These are phyloP conservation scores for Eucalyptus globulus DNA, from an alignment of 345 rosid species.

Conservation along the genomic window DNA sequence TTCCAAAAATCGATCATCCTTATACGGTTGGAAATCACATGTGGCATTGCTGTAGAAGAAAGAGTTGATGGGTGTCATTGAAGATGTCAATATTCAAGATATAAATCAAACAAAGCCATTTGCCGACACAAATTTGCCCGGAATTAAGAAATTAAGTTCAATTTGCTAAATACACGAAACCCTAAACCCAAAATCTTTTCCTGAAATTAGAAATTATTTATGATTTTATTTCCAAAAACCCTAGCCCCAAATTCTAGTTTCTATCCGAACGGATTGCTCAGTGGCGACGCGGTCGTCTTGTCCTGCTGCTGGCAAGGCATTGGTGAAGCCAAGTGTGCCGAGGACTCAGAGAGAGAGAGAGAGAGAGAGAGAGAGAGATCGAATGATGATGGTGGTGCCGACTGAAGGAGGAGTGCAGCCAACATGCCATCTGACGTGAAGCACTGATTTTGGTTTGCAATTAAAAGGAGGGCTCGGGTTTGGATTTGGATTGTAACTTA, in stretches of 20 bases:
- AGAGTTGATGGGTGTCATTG: fast-evolving
- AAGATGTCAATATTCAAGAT: neutral
- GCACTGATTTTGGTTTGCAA: neutral
- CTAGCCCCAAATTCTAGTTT: neutral
- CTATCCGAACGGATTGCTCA: neutral
- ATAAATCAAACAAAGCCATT: neutral
- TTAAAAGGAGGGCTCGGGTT: neutral
- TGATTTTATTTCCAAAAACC: neutral
- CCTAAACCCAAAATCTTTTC: neutral
- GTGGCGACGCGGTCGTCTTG: no score
- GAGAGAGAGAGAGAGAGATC: no score
- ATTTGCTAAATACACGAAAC: neutral
- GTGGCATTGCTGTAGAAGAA: neutral
- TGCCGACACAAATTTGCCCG: neutral
- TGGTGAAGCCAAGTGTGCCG: no score
- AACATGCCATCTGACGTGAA: neutral
- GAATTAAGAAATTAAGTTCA: neutral
- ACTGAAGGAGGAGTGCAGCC: neutral
- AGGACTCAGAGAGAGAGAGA: no score
- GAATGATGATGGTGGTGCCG: neutral
- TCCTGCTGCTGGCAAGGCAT: no score
- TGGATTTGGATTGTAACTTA: neutral
- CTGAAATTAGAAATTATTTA: neutral
- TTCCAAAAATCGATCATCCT: neutral
- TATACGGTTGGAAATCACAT: neutral